Conservation (phyloP, 1,284 basidiomycete species). For the Apiotrichum brassicae region DNA sequence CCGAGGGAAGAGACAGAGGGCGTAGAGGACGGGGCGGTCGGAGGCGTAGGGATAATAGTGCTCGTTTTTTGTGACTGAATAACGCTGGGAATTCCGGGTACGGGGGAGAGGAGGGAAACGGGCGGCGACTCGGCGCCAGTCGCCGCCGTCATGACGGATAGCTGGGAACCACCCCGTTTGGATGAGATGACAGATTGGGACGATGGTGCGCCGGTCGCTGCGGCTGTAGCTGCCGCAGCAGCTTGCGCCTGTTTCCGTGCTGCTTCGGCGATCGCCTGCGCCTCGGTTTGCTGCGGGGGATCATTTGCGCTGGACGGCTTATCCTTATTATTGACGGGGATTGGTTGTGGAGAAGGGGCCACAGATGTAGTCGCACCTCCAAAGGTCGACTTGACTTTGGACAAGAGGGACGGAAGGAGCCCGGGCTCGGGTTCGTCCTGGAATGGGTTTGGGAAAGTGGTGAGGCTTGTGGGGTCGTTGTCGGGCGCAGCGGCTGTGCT, state of each 20-base stretch:
- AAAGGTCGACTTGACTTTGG: conserved; percentile 45
- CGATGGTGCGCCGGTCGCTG: background rate
- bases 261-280: conserved; percentile 39
- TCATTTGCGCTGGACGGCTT: background rate
- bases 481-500: background rate
- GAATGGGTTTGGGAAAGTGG: conserved; percentile 45
- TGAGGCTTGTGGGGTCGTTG: conserved; percentile 17
- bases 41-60: conserved; percentile 8
- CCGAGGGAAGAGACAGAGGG: conserved; percentile 15
- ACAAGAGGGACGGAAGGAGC: conserved; percentile 41
- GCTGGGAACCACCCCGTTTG: background rate
- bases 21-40: conserved; percentile 6
- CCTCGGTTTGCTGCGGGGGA: conserved; percentile 28
- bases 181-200: background rate
- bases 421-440: conserved; percentile 45
- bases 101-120: background rate
- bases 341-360: background rate
- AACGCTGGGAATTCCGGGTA: too few species aligned
- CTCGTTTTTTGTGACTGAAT: too few species aligned
- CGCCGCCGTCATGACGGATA: background rate
- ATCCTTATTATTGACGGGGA: background rate
- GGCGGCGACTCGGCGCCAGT: background rate
- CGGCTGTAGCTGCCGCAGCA: background rate
- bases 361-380: conserved; percentile 12
- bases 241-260: conserved; percentile 13